phyloP scores from a whole-genome alignment of 768 basidiomycete genomes.

The Clathrus columnatus region DNA sequence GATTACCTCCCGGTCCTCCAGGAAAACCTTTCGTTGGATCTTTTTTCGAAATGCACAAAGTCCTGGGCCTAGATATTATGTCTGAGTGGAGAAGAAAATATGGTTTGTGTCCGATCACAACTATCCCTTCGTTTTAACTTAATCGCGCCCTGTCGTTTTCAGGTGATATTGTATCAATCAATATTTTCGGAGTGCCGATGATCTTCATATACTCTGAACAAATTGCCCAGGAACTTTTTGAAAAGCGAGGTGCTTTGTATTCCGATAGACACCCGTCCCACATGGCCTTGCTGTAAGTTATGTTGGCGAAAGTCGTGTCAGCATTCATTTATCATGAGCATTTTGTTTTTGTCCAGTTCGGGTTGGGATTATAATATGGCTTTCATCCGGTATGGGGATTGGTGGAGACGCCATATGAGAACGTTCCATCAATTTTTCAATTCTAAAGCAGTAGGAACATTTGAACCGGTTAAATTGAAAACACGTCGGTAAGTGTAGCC shows the following conservation, averaged over 20 bases:
- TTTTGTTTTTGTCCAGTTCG: constrained; percentile 16
- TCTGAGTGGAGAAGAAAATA: too few relatives aligned
- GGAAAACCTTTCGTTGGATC: too few relatives aligned
- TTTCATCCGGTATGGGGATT: constrained; percentile 27
- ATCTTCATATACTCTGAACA: not conserved
- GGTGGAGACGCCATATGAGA: constrained; percentile 31
- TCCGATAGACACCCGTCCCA: constrained; percentile 20
- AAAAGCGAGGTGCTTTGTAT: constrained; percentile 19
- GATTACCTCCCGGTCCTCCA: too few relatives aligned
- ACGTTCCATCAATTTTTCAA: constrained; percentile 33
- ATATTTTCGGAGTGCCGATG: not conserved
- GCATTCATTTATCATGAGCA: not conserved
- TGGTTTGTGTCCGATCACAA: too few relatives aligned
- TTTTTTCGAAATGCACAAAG: too few relatives aligned
- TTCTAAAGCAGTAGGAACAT: constrained; percentile 18
- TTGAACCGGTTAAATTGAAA: constrained; percentile 30
- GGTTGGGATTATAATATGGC: constrained; percentile 33
- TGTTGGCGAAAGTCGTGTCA: not conserved
- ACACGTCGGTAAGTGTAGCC: constrained; percentile 11
- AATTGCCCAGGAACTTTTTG: constrained; percentile 22
- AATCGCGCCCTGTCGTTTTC: too few relatives aligned
- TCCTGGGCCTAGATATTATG: too few relatives aligned
- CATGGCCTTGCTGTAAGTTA: constrained; percentile 15
- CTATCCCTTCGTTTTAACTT: too few relatives aligned
- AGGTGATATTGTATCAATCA: not conserved